Evolutionary conservation across 2,329 filamentous ascomycete genomes (phyloP).

Genomic region (Neofusicoccum kwambonambiense): DNA sequence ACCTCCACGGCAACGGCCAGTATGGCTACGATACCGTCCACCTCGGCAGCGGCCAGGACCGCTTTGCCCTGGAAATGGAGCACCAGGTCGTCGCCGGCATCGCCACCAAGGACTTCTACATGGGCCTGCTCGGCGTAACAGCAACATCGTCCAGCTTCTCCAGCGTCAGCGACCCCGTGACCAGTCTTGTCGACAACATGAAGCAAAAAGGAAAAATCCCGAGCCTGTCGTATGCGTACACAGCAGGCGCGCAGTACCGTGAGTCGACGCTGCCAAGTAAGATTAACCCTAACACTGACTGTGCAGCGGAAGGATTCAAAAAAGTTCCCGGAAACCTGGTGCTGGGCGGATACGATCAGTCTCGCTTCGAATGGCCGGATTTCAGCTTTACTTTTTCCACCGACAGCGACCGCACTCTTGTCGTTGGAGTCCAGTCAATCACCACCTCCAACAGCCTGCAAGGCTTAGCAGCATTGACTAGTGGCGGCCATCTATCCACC

Average conservation of each 20-base stretch:
- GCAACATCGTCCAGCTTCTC: constrained; percentile 28
- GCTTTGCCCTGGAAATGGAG: constrained; percentile 25
- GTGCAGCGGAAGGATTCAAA: constrained; percentile 20
- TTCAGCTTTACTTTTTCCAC: constrained; percentile 22
- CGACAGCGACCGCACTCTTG: too few relatives aligned
- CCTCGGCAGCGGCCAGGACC: constrained; percentile 27
- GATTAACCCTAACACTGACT: not conserved
- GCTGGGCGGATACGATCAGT: constrained; percentile 43
- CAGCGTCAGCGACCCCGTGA: constrained; percentile 26
- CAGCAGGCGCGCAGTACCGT: constrained; percentile 37
- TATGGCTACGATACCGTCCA: constrained; percentile 34
- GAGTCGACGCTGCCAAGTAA: too few relatives aligned
- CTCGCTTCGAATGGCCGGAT: constrained; percentile 32
- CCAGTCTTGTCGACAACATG: constrained; percentile 30
- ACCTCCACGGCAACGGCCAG: constrained; percentile 26
- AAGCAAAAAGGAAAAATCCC: constrained; percentile 32
- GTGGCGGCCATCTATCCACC: too few relatives aligned
- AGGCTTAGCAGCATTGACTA: too few relatives aligned
- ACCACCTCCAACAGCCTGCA: too few relatives aligned
- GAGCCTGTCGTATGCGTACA: constrained; percentile 36
- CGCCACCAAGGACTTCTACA: constrained; percentile 29
- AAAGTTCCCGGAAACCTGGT: constrained; percentile 36
- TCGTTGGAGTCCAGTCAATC: too few relatives aligned
- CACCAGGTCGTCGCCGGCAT: constrained; percentile 32
- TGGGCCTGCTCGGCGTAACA: constrained; percentile 19